A percentile compares a stretch with the other conserved stretches of the same genome.
These are phyloP conservation scores for Sugiyamaella marilandica DNA, from an alignment of 805 yeast genomes.

Conservation along the genomic window DNA sequence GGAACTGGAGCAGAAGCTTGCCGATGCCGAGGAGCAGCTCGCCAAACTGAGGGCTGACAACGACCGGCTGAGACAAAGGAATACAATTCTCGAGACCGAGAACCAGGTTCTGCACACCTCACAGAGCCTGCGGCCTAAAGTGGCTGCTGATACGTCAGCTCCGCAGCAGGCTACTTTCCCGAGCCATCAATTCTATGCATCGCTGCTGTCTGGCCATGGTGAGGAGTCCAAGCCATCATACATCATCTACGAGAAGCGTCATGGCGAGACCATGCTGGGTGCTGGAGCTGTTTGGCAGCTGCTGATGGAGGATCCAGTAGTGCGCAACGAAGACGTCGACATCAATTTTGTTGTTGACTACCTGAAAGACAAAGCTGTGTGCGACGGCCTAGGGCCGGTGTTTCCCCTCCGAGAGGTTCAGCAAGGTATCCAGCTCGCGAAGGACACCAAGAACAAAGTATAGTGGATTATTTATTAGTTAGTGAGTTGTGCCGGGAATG, in stretches of 20 bases:
- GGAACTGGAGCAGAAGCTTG: conserved; percentile 58
- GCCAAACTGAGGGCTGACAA: conserved; percentile 44
- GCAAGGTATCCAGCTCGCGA: conserved; percentile 20
- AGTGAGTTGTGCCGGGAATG: not conserved
- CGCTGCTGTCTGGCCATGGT: conserved; percentile 18
- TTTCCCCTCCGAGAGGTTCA: conserved; percentile 22
- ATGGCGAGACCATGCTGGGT: conserved; percentile 53
- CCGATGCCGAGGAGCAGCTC: conserved; percentile 53
- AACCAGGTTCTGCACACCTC: conserved; percentile 50
- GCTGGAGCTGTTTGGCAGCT: conserved; percentile 84
- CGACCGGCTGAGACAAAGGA: conserved; percentile 49
- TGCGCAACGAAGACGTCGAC: conserved; percentile 41
- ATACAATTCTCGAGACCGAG: conserved; percentile 55
- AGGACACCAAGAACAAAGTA: not conserved
- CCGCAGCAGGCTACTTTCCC: conserved; percentile 20
- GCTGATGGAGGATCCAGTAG: conserved; percentile 42
- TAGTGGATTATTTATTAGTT: conserved; percentile 1
- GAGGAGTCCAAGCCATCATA: conserved; percentile 15
- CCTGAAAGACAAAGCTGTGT: conserved; percentile 63
- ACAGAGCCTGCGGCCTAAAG: conserved; percentile 10
- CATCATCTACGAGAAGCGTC: conserved; percentile 21
- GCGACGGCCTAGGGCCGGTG: conserved; percentile 69
- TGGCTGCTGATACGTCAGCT: not conserved
- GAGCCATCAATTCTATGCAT: conserved; percentile 15
- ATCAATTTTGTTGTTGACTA: conserved; percentile 52